Evolutionary conservation across 148 eudicot genomes (phyloP).

Genomic region (Rhododendron henanense): DNA sequence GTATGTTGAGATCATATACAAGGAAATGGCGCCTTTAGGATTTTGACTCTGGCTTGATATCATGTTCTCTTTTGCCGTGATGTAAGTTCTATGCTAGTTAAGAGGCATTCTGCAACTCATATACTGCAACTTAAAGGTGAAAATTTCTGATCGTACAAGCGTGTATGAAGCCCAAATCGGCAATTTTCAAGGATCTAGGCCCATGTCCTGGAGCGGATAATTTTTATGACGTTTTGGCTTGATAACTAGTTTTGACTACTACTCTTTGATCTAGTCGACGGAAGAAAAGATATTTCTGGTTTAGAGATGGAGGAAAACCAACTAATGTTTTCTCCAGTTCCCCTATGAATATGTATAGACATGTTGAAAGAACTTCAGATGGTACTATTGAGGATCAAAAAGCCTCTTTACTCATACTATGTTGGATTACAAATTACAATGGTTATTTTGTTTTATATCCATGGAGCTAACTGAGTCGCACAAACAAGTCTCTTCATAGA

Average conservation of each 20-base stretch:
- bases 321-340: background rate
- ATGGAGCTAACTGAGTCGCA: background rate
- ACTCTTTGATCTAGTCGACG: background rate
- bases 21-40: background rate
- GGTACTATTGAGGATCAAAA: background rate
- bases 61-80: background rate
- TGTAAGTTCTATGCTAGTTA: background rate
- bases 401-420: background rate
- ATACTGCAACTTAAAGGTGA: background rate
- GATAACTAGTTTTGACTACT: background rate
- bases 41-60: background rate
- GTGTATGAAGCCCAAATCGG: background rate
- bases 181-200: background rate
- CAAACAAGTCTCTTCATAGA: background rate
- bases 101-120: background rate
- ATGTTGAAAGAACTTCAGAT: background rate
- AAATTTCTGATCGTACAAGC: background rate
- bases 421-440: too few relatives aligned
- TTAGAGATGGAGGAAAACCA: background rate
- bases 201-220: background rate
- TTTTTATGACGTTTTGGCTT: background rate
- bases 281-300: background rate
- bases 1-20: slow-evolving; percentile 43
- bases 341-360: background rate
- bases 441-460: too few relatives aligned